Evolutionary conservation across 768 basidiomycete genomes (phyloP).

Genomic region (Trametes coccinea): DNA sequence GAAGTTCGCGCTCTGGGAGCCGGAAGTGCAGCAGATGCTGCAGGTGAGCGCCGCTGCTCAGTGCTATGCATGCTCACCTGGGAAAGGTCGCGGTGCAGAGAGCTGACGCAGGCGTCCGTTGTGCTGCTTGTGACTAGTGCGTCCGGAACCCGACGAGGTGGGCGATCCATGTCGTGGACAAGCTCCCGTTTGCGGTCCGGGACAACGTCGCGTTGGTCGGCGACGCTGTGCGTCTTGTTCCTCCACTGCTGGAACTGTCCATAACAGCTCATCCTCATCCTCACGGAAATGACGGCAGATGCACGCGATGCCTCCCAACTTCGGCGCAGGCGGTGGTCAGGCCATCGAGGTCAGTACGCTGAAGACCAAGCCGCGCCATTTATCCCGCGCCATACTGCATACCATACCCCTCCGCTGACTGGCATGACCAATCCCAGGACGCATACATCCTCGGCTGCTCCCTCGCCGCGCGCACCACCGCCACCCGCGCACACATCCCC

Average conservation of each 20-base stretch:
- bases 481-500: constrained; percentile 10
- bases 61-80: not conserved
- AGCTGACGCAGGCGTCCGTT: not conserved
- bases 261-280: not conserved
- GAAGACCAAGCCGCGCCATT: not conserved
- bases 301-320: constrained; percentile 27
- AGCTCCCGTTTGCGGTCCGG: constrained; percentile 21
- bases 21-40: constrained; percentile 22
- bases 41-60: constrained; percentile 8
- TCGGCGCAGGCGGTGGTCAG: constrained; percentile 29
- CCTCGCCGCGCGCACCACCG: constrained; percentile 19
- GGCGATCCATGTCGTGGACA: constrained; percentile 28
- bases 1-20: constrained; percentile 23
- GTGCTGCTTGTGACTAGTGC: not conserved
- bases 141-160: constrained; percentile 16
- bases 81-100: no score
- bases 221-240: constrained; percentile 23
- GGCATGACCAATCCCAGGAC: constrained; percentile 15
- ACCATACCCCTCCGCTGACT: no score
- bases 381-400: no score
- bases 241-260: not conserved
- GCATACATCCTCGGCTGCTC: constrained; percentile 30
- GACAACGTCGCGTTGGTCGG: constrained; percentile 31
- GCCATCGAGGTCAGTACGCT: constrained; percentile 22
- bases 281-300: constrained; percentile 9